A percentile compares a stretch with the other conserved stretches of the same genome.
Conservation (phyloP, 2,329 filamentous ascomycete genomes). For the Lojkania enalia region DNA sequence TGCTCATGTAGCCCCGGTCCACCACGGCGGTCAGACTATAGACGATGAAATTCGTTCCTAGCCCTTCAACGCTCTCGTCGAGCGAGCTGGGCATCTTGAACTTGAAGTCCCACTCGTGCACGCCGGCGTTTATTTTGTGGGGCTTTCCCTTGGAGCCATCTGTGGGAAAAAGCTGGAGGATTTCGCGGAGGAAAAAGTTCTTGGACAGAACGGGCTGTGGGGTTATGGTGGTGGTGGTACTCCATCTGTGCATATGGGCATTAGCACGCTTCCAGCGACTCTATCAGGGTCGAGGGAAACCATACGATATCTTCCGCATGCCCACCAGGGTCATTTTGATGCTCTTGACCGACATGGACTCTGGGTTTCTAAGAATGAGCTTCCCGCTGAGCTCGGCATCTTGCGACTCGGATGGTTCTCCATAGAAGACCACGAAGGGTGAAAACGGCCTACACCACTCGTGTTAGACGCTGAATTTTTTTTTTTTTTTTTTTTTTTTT, state of each 20-base stretch:
- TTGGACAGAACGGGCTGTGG: constrained; percentile 52
- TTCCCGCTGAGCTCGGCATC: constrained; percentile 51
- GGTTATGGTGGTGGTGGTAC: constrained; percentile 42
- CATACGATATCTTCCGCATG: constrained; percentile 53
- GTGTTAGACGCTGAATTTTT: neutral
- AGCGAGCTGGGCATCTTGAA: constrained; percentile 52
- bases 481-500: constrained; percentile 1
- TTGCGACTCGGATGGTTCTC: constrained; percentile 51
- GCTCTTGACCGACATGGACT: constrained; percentile 52
- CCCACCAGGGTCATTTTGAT: constrained; percentile 53
- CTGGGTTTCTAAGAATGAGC: constrained; percentile 51
- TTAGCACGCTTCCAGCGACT: neutral
- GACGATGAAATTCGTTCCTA: constrained; percentile 81
- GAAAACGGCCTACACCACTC: constrained; percentile 46
- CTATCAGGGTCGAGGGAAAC: constrained; percentile 4
- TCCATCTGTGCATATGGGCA: constrained; percentile 31
- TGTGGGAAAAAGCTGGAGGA: constrained; percentile 48
- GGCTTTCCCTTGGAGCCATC: constrained; percentile 43
- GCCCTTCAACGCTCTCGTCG: constrained; percentile 88
- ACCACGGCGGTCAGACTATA: constrained; percentile 93
- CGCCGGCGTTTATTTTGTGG: constrained; percentile 55
- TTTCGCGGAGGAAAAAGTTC: constrained; percentile 51
- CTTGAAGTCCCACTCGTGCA: constrained; percentile 55
- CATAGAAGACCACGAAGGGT: constrained; percentile 55
- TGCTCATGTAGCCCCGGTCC: constrained; percentile 81